Percentiles rank a stretch among this genome's conserved stretches.
Conservation (phyloP, 2,329 filamentous ascomycete genomes). For the Hymenoscyphus fraxineus region DNA sequence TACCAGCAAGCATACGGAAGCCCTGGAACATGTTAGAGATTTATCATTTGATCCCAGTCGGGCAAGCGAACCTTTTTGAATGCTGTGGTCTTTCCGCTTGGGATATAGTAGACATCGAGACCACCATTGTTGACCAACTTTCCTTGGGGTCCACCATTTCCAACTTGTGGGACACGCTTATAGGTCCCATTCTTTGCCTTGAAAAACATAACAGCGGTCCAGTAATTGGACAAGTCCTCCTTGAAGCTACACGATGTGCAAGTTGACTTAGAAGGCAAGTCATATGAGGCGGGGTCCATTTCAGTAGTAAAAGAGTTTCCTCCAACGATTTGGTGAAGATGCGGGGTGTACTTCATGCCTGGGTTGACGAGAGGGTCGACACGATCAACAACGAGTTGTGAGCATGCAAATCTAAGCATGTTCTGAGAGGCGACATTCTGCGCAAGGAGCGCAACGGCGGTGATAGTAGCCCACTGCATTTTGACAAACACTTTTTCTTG, state of each 20-base stretch:
- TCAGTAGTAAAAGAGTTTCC: conserved; percentile 25
- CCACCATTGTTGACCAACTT: conserved; percentile 21
- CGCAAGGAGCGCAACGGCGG: conserved; percentile 34
- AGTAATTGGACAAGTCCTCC: conserved; percentile 62
- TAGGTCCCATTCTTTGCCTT: conserved; percentile 39
- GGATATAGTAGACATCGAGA: conserved; percentile 25
- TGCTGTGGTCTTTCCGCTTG: conserved; percentile 36
- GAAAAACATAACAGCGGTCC: conserved; percentile 56
- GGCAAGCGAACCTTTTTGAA: conserved; percentile 35
- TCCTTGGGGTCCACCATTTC: conserved; percentile 23
- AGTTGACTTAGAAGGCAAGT: conserved; percentile 17
- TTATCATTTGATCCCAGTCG: conserved; percentile 38
- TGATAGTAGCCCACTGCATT: conserved; percentile 36
- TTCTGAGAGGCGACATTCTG: conserved; percentile 31
- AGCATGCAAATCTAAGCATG: conserved; percentile 26
- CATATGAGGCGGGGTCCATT: conserved; percentile 20
- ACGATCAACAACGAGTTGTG: conserved; percentile 23
- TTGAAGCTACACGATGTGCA: conserved; percentile 62
- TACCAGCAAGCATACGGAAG: conserved; percentile 26
- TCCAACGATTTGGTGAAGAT: conserved; percentile 26
- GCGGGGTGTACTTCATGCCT: conserved; percentile 18
- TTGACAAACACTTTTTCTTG: conserved; percentile 18
- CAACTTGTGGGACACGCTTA: conserved; percentile 64
- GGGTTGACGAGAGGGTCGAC: conserved; percentile 25
- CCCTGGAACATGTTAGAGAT: conserved; percentile 10